A percentile compares a stretch with the other conserved stretches of the same genome.
Conservation (phyloP, 2,329 filamentous ascomycete genomes). For the Torrubiella hemipterigena region DNA sequence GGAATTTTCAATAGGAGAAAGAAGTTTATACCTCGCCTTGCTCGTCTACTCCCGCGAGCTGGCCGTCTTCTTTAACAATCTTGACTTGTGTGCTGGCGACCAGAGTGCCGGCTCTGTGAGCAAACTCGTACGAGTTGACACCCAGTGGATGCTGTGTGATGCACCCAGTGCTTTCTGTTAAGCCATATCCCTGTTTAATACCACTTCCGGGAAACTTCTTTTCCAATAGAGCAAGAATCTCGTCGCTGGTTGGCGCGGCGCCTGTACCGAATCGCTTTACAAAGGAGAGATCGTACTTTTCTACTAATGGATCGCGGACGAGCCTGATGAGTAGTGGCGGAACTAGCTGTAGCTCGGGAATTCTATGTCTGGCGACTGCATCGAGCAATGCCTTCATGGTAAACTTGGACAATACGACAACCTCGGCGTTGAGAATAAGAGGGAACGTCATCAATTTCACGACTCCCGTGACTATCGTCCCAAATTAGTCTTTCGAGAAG, state of each 20-base stretch:
- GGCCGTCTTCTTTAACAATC: constrained; percentile 38
- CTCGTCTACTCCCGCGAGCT: too few species aligned
- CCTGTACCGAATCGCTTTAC: constrained; percentile 46
- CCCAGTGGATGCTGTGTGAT: constrained; percentile 49
- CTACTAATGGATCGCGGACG: constrained; percentile 38
- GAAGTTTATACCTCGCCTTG: too few species aligned
- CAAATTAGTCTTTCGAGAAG: too few species aligned
- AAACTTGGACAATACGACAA: constrained; percentile 53
- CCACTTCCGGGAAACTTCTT: constrained; percentile 45
- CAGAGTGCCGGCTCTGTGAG: constrained; percentile 40
- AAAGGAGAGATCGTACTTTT: constrained; percentile 43
- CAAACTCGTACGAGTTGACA: constrained; percentile 45
- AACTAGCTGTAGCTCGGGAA: constrained; percentile 44
- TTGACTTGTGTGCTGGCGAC: constrained; percentile 48
- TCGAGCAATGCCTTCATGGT: constrained; percentile 47
- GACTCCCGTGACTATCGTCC: constrained; percentile 51
- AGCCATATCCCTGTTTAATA: constrained; percentile 56
- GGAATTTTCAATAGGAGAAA: too few species aligned
- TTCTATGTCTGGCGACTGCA: constrained; percentile 36
- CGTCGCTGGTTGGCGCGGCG: constrained; percentile 43
- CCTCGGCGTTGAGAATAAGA: constrained; percentile 50
- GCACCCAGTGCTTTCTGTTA: constrained; percentile 54
- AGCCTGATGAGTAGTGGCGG: constrained; percentile 50
- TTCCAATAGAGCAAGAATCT: constrained; percentile 44
- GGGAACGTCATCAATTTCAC: constrained; percentile 53